Base-by-base conservation (phyloP, 441 rosid genomes). In the Erodium moschatum region DNA sequence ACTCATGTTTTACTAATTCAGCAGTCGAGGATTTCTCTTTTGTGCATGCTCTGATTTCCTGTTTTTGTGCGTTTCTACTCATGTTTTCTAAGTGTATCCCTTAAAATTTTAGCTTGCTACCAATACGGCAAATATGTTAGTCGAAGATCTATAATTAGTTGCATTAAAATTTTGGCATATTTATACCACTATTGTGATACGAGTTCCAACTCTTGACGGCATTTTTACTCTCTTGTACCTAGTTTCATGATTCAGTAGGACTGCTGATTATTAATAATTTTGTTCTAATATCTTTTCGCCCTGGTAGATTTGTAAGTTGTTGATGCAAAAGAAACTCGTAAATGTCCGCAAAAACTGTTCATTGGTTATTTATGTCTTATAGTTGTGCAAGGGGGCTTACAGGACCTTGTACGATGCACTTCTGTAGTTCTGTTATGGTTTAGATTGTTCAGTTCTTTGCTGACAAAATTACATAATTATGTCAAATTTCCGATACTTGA, bases 1-100 rank as follows among this genome's bases (percentile, higher is more conserved):
- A 6, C 50, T 56, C 13, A 0, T n/a, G n/a, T n/a, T n/a, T n/a
- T n/a, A 11, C 80, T 94, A 85, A 89, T 94, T 81, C 97, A 94
- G 84, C 99, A 94, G 96, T 97, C 89, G 65, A 72, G 79, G 21
- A 64, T 3, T 38, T 75, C 62, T 75, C 62, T 73, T 68, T 71
- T 44, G 52, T n/a, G 67, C 2, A 29, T 48, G 48, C 21, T 29
- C 64, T 27, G 56, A 20, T 48, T 68, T 35, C 60, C 63, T 68
- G 19, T 0, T 21, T 65, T 13, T n/a, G 21, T 54, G 16, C 54
- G 13, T 18, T n/a, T 13, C 10, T 1, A 6, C 50, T 56, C 13
- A 0, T 42, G 21, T 21, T n/a, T 67, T 69, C 38, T 69, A 27
- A 18, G 33, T 38, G 61, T 67, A 13, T 33, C 70, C 24, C 61